Conservation (phyloP, 805 yeast species). For the Vanderwaltozyma tropicalis region DNA sequence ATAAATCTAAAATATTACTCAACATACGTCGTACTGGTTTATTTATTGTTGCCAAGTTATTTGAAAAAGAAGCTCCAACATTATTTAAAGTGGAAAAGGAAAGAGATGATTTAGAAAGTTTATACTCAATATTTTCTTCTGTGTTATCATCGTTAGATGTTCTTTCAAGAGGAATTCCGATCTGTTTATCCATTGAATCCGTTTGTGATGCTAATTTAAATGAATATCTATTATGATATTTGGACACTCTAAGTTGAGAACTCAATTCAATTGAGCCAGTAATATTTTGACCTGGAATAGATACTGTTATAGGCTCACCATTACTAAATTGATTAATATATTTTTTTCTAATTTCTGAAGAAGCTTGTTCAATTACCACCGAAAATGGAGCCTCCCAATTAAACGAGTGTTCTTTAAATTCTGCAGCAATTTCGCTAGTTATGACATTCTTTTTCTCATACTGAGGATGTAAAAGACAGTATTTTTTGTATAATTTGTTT, state of each 20-base stretch:
- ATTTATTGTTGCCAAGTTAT: neutral
- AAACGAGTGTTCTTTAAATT: neutral
- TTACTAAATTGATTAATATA: slow-evolving; percentile 12
- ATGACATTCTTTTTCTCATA: neutral
- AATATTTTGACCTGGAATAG: slow-evolving; percentile 25
- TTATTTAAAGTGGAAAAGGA: too few species aligned
- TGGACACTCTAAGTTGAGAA: slow-evolving; percentile 24
- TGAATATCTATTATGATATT: slow-evolving; percentile 25
- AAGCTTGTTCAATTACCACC: slow-evolving; percentile 20
- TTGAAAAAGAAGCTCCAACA: too few species aligned
- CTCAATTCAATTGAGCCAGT: slow-evolving; percentile 25
- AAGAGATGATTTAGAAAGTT: neutral
- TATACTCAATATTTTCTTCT: neutral
- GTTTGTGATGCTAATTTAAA: slow-evolving; percentile 20
- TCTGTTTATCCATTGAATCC: slow-evolving; percentile 20
- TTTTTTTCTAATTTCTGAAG: slow-evolving; percentile 17
- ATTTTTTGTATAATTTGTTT: slow-evolving; percentile 6
- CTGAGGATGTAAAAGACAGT: slow-evolving; percentile 8
- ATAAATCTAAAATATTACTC: slow-evolving; percentile 13
- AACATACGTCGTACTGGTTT: slow-evolving; percentile 16
- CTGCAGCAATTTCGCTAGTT: too few species aligned
- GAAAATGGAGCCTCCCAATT: slow-evolving; percentile 16
- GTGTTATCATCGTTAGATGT: neutral
- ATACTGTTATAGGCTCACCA: slow-evolving; percentile 19
- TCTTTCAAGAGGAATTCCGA: slow-evolving; percentile 2